Evolutionary conservation across 2,329 filamentous ascomycete genomes (phyloP), one percentile per base, ranked within the genome.

Genomic region (Penicillium fuscoglaucum): DNA sequence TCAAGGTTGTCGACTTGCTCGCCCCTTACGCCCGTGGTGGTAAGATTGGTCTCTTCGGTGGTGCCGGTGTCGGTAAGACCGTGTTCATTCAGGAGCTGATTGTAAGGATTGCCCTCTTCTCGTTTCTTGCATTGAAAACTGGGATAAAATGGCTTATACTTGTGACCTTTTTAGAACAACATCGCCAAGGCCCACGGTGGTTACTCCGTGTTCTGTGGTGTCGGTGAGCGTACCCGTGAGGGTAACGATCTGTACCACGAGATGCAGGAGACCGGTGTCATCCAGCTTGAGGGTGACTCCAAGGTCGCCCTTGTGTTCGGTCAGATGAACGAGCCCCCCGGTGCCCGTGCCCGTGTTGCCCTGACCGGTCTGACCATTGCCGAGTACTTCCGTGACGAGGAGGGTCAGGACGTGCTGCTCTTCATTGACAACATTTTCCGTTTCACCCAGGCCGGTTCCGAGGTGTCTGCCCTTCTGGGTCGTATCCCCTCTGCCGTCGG

Each of bases 351-450:
- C 78, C 93, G 95, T 96, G 95, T 99, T 76, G 95, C 95, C 74
- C 89, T 99, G 76, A 99, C 95, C 79, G 93, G 93, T 82, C 85
- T 80, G 68, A 78, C 76, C 69, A 73, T 78, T 64, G 76, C 75
- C 68, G 91, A 97, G 74, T 90, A 96, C 74, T 97, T 98, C 84
- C 82, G 86, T 72, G 85, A 88, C 70, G 81, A 86, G 70, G 85
- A 89, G 72, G 93, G 93, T 71, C 93, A 97, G 85, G 93, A 97
- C 83, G 91, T 97, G 87, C 86, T 97, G 78, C 92, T 97, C 80
- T 97, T 98, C 87, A 98, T 98, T 80, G 95, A 99, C 90, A 99
- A 99, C 87, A 98, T 99, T 83, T 98, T 97, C 91, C 90, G 95
- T 77, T 98, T 98, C 87, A 97, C 93, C 69, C 93, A 98, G 84